A percentile compares a stretch with the other conserved stretches of the same genome.
Evolutionary conservation across 2,329 filamentous ascomycete genomes (phyloP).

Genomic region (Trichoderma gracile): DNA sequence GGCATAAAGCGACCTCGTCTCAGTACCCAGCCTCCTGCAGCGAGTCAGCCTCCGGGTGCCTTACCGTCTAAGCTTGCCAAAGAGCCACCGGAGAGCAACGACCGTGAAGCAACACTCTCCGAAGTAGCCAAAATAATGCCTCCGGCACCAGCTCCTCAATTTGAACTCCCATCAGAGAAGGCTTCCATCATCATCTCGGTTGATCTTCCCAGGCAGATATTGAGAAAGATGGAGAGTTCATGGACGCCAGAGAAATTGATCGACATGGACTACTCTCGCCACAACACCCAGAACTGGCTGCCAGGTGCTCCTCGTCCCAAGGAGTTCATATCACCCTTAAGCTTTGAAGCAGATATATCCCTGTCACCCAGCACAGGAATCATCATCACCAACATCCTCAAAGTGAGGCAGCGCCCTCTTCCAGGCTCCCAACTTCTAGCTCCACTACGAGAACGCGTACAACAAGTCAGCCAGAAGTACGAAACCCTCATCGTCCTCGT

Average conservation of each 20-base stretch:
- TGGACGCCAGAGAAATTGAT: slow-evolving; percentile 55
- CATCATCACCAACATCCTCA: slow-evolving; percentile 69
- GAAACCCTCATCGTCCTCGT: slow-evolving; percentile 69
- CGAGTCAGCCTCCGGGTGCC: not conserved
- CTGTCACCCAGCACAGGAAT: slow-evolving; percentile 69
- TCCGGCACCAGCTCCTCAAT: slow-evolving; percentile 28
- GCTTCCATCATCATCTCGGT: slow-evolving; percentile 54
- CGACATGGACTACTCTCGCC: slow-evolving; percentile 58
- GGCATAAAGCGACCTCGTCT: slow-evolving; percentile 33
- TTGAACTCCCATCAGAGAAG: slow-evolving; percentile 26
- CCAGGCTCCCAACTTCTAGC: slow-evolving; percentile 50
- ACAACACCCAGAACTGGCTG: slow-evolving; percentile 35
- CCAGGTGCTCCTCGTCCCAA: slow-evolving; percentile 23
- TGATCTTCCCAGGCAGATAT: slow-evolving; percentile 47
- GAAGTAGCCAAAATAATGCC: not conserved
- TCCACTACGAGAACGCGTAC: slow-evolving; percentile 57
- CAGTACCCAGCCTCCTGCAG: not conserved
- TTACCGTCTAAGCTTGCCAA: not conserved
- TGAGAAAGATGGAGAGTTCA: slow-evolving; percentile 51
- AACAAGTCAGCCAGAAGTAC: slow-evolving; percentile 58
- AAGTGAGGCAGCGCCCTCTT: slow-evolving; percentile 69
- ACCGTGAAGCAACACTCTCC: not conserved
- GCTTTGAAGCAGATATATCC: slow-evolving; percentile 69
- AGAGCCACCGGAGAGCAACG: not conserved
- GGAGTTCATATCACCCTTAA: slow-evolving; percentile 41